phyloP scores from a whole-genome alignment of 2,329 filamentous ascomycete species.

The Fusarium sulawesiense region DNA sequence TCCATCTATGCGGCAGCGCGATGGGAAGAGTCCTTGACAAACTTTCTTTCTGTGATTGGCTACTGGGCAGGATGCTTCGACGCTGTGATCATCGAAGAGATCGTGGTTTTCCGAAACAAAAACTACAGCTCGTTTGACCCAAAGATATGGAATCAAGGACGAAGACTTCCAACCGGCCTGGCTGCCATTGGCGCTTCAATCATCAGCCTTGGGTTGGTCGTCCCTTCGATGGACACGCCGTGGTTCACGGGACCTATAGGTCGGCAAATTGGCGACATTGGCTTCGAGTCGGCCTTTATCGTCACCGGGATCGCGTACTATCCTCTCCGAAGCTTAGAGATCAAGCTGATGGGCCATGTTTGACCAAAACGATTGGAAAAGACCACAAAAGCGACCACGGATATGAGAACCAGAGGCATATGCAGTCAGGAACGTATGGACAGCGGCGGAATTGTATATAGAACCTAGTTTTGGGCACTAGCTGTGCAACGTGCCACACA shows the following conservation, averaged over 20 bases:
- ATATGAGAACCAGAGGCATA: not conserved
- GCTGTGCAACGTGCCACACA: conserved; percentile 72
- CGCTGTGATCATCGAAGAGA: conserved; percentile 56
- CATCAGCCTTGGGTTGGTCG: conserved; percentile 55
- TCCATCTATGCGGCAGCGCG: conserved; percentile 56
- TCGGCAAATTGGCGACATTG: conserved; percentile 57
- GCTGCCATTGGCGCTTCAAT: conserved; percentile 58
- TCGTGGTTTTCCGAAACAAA: conserved; percentile 57
- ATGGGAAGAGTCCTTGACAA: conserved; percentile 57
- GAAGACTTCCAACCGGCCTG: conserved; percentile 56
- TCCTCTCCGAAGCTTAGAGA: conserved; percentile 51
- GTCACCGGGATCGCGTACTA: conserved; percentile 56
- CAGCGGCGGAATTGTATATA: too few relatives aligned
- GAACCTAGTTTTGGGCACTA: conserved; percentile 30
- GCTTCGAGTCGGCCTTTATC: conserved; percentile 59
- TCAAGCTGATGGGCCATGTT: conserved; percentile 45
- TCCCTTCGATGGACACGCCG: conserved; percentile 57
- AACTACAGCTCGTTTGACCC: conserved; percentile 56
- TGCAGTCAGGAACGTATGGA: not conserved
- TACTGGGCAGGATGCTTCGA: conserved; percentile 61
- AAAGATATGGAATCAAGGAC: conserved; percentile 57
- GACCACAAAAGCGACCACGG: too few relatives aligned
- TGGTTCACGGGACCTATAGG: conserved; percentile 60
- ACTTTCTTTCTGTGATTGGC: conserved; percentile 58
- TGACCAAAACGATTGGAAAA: conserved; percentile 8